Evolutionary conservation across 495 filamentous ascomycete species (phyloP), one percentile per base, ranked within the genome.

Genomic region (Podospora bellae-mahoneyi): DNA sequence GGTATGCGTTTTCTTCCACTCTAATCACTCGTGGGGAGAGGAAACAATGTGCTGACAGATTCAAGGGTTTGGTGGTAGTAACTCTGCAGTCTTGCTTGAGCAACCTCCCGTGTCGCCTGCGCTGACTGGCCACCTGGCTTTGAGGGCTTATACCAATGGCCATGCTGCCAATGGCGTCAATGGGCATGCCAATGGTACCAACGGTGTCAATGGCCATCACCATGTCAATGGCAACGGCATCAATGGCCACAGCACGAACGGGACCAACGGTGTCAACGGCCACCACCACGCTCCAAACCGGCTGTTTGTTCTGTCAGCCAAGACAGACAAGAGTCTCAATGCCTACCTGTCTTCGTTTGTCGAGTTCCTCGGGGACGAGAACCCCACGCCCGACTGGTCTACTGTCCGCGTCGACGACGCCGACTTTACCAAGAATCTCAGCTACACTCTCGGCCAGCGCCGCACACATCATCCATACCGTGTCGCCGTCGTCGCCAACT

Each of bases 381-480:
- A 20, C 55, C 23, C 55, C 10, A 19, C n/a, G 6, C 55, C 55
- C 6, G 55, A 58, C 23, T 48, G 39, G 39, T 48, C 39, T 3
- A 48, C 39, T 13, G 39, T 48, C 39, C 7, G 9, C 15, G 39
- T 48, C 39, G 39, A 48, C 39, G 55, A 58, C 55, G 18, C 23
- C 55, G 18, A 58, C 9, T 26, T 58, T 58, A 0, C 55, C 55
- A 58, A 58, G 55, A 58, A 74, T 18, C 28, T 76, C 5, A 75
- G 74, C 2, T 77, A 73, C 23, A 82, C 80, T 15, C 63, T 82
- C 13, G 72, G 71, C 2, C 66, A 65, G 20, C 68, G 72, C 5
- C 71, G 79, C 34, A 74, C 74, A 60, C 70, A 72, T 60, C 44
- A 73, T 26, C 7, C 55, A 3, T 58, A 58, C n/a, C 55, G 55